Base-by-base conservation (phyloP, 2,329 filamentous ascomycete species). In the Elsinoe batatas region DNA sequence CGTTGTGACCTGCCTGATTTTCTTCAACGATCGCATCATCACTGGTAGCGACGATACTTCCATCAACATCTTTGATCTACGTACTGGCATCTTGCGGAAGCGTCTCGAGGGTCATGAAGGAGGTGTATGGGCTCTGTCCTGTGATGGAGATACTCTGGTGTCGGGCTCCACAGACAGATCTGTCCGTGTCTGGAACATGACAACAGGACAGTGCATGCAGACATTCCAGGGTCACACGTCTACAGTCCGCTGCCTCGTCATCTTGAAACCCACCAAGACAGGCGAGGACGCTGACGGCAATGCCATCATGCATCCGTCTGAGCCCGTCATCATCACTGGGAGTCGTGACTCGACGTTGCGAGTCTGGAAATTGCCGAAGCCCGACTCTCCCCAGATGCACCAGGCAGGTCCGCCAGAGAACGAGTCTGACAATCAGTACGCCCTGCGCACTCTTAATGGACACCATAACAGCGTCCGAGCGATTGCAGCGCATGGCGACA, bases 121-220 rank as follows among this genome's bases (percentile, higher is more conserved):
- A 33, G 93, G 93, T 44, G 93, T 98, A 1, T 98, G 93, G 93
- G 93, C 93, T 30, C 74, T 98, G 54, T 91, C 97, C 69, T 98
- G 97, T 67, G 85, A 96, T 67, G 91, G 91, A 51, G 96, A 97
- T 67, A 89, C 88, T 13, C 75, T 98, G 17, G 93, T 98, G 2
- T 98, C 93, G 13, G 93, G 93, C 2, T 96, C 91, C 5, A 98
- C 93, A 0, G 93, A 98, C 71, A 80, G 93, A 46, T 95, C 93
- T 10, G 93, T 98, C n/a, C 84, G 93, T n/a, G 91, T 98, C 0
- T 98, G 93, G 93, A 91, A 98, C 67, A 96, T 98, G 60, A 89
- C 95, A 66, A 86, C 86, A 64, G 93, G 91, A 0, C 81, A 87
- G 44, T 96, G 91, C 69, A 91, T 91, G 10, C 93, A 98, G 67